phyloP scores from a whole-genome alignment of 139 green algal species.

The Nannochloris sp. region DNA sequence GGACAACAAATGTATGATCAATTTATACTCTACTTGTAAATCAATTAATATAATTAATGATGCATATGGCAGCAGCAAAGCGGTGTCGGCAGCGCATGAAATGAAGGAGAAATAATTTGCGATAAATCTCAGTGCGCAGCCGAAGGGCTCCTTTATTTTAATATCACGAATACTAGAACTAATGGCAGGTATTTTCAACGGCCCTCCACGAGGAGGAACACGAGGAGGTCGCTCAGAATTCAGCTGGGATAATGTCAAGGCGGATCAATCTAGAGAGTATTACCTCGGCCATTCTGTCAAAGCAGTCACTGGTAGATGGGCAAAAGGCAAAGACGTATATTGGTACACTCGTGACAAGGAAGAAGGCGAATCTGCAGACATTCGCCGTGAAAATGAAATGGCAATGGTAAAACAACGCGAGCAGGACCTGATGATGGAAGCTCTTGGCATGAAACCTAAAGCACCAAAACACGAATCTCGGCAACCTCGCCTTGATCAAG shows the following conservation, averaged over 20 bases:
- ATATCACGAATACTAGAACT: too few relatives aligned
- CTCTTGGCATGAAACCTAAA: slow-evolving; percentile 59
- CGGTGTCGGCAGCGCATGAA: neutral
- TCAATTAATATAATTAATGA: neutral
- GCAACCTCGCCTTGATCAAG: slow-evolving; percentile 37
- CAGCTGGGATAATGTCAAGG: slow-evolving; percentile 62
- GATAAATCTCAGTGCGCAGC: neutral
- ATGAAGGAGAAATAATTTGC: neutral
- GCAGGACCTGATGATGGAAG: slow-evolving; percentile 72
- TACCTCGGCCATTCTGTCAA: slow-evolving; percentile 74
- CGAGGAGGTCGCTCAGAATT: slow-evolving; percentile 56
- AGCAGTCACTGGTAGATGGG: slow-evolving; percentile 55
- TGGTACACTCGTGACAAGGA: slow-evolving; percentile 60
- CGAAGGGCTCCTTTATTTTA: too few relatives aligned
- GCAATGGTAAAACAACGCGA: slow-evolving; percentile 57
- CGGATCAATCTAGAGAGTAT: slow-evolving; percentile 61
- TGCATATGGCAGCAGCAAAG: neutral
- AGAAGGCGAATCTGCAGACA: slow-evolving; percentile 16
- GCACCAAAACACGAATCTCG: slow-evolving; percentile 16
- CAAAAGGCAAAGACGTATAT: slow-evolving; percentile 64
- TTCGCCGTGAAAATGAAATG: slow-evolving; percentile 35
- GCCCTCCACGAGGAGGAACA: slow-evolving; percentile 44
- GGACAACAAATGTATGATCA: too few relatives aligned
- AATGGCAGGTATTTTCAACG: slow-evolving; percentile 54
- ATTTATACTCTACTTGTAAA: neutral